Conservation (phyloP, 805 yeast genomes). For the Pichia paraexigua region DNA sequence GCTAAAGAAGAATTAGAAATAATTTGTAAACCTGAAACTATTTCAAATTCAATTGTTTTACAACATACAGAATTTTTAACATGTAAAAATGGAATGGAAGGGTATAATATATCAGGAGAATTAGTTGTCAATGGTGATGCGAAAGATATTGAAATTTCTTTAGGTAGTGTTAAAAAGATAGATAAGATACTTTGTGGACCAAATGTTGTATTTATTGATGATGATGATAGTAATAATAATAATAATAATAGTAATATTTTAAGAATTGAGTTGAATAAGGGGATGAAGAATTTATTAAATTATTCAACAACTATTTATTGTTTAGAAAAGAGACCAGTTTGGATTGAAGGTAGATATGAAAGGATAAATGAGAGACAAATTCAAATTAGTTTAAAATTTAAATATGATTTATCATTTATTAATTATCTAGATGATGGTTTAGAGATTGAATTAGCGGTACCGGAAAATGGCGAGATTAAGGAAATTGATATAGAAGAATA, state of each 20-base stretch:
- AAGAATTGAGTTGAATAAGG: background rate
- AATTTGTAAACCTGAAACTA: background rate
- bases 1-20: background rate
- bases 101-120: background rate
- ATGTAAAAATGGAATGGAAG: background rate
- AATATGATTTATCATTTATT: background rate
- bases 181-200: background rate
- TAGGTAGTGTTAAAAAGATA: background rate
- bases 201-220: background rate
- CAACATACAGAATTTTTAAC: background rate
- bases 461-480: background rate
- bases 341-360: background rate
- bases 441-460: background rate
- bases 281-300: background rate
- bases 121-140: background rate
- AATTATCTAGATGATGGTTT: background rate
- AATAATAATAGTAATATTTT: background rate
- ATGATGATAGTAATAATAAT: background rate
- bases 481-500: background rate
- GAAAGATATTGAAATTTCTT: background rate
- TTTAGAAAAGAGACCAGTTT: background rate
- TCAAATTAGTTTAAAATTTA: background rate
- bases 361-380: background rate
- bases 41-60: background rate
- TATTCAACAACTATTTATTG: background rate